A percentile compares a stretch with the other conserved stretches of the same genome.
These are phyloP conservation scores for Dalbergia cochinchinensis DNA, from an alignment of 306 rosid genomes.

Conservation along the genomic window DNA sequence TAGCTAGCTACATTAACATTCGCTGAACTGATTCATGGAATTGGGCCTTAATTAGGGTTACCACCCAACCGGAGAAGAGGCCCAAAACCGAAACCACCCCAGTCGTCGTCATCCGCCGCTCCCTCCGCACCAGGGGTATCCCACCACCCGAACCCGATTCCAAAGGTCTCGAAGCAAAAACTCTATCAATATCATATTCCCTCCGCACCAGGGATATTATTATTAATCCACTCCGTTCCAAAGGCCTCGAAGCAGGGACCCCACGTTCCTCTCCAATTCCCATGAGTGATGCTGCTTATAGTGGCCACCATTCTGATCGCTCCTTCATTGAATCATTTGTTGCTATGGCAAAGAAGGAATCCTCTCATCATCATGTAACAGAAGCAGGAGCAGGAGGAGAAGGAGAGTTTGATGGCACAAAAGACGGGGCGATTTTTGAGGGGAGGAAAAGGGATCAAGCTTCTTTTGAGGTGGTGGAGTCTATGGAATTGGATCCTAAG, in stretches of 20 bases:
- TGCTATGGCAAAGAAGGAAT: slow-evolving; percentile 48
- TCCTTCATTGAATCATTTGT: slow-evolving; percentile 55
- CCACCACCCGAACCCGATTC: slow-evolving; percentile 55
- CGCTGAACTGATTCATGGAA: background rate
- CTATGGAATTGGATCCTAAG: slow-evolving; percentile 63
- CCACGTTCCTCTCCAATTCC: slow-evolving; percentile 13
- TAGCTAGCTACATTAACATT: background rate
- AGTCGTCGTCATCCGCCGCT: slow-evolving; percentile 70
- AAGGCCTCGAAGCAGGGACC: too few species aligned
- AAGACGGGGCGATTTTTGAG: too few species aligned
- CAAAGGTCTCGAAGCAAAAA: slow-evolving; percentile 41
- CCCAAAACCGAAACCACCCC: slow-evolving; percentile 63
- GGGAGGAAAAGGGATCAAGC: background rate
- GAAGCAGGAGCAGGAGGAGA: background rate
- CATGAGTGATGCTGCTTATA: slow-evolving; percentile 60
- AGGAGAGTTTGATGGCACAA: background rate
- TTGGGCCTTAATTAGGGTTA: slow-evolving; percentile 48
- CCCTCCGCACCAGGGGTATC: slow-evolving; percentile 76
- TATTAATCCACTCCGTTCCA: slow-evolving; percentile 5
- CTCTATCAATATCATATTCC: background rate
- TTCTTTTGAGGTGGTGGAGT: slow-evolving; percentile 49
- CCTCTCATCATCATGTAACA: background rate
- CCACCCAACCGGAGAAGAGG: slow-evolving; percentile 58
- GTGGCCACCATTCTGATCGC: slow-evolving; percentile 51
- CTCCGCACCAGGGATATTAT: too few species aligned